Percentiles rank a stretch among this genome's conserved stretches.
Conservation (phyloP, 23 red algal genomes). For the Agarophyton chilense region DNA sequence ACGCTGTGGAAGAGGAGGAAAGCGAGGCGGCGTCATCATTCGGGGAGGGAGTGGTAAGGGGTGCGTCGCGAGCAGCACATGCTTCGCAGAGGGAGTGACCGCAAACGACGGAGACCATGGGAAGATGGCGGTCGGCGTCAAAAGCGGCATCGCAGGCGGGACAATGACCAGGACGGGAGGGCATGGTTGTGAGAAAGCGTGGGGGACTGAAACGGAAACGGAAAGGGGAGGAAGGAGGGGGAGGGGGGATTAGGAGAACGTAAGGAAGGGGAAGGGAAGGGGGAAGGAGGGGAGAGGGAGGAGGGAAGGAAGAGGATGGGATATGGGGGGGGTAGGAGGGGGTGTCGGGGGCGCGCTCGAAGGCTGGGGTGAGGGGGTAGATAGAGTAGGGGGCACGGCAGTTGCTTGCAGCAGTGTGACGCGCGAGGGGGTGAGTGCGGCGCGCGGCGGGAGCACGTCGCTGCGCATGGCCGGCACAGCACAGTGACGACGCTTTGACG, state of each 20-base stretch:
- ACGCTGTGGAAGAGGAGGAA: conserved; percentile 34
- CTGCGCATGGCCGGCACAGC: too few relatives aligned
- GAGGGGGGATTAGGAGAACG: background rate
- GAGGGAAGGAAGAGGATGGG: background rate
- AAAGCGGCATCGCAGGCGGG: conserved; percentile 35
- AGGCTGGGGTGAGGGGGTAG: background rate
- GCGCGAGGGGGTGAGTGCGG: background rate
- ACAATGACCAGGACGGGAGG: conserved; percentile 36
- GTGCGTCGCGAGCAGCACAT: conserved; percentile 14
- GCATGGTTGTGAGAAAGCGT: background rate
- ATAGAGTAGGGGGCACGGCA: background rate
- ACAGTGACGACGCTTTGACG: too few relatives aligned
- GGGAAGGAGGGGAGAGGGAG: background rate
- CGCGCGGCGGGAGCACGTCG: background rate
- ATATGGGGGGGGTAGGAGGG: background rate
- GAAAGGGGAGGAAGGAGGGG: background rate
- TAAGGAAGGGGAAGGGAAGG: background rate
- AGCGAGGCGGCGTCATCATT: conserved; percentile 14
- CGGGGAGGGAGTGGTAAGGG: background rate
- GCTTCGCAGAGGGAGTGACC: conserved; percentile 59
- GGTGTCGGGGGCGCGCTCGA: background rate
- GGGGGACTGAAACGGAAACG: background rate
- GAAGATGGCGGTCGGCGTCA: conserved; percentile 32
- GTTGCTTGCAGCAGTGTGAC: background rate
- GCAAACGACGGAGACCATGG: conserved; percentile 80